Evolutionary conservation across 805 yeast species (phyloP).

Genomic region (Barnettozyma wickerhamii): DNA sequence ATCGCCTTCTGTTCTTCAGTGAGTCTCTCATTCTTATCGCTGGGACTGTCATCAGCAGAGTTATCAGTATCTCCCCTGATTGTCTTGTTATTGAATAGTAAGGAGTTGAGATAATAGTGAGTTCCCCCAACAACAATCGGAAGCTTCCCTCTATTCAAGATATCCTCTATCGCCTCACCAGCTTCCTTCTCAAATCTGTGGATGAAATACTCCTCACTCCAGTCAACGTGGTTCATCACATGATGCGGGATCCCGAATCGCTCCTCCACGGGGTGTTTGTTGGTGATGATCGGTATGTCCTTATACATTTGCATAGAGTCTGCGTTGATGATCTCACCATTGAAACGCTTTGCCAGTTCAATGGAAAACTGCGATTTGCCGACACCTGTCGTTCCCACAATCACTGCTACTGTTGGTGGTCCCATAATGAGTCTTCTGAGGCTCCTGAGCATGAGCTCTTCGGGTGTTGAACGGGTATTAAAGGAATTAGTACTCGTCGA

Average conservation of each 20-base stretch:
- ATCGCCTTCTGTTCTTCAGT: conserved; percentile 35
- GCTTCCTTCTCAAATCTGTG: conserved; percentile 80
- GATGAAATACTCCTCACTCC: conserved; percentile 80
- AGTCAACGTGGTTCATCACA: conserved; percentile 75
- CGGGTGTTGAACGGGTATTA: not conserved
- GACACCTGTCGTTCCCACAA: conserved; percentile 94
- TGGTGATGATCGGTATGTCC: conserved; percentile 72
- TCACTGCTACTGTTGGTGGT: conserved; percentile 46
- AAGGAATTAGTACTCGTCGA: not conserved
- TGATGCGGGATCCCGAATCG: conserved; percentile 77
- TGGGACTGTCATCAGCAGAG: not conserved
- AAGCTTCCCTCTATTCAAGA: conserved; percentile 60
- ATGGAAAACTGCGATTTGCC: conserved; percentile 87
- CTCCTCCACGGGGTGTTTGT: conserved; percentile 84
- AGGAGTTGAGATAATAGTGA: conserved; percentile 82
- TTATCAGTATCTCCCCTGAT: too few relatives aligned
- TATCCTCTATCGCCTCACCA: conserved; percentile 50
- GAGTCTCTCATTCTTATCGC: conserved; percentile 10
- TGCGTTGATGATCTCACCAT: conserved; percentile 91
- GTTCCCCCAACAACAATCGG: conserved; percentile 97
- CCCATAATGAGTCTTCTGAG: conserved; percentile 15
- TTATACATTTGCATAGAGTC: conserved; percentile 96
- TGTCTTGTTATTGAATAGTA: conserved; percentile 68
- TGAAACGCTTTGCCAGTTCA: conserved; percentile 67
- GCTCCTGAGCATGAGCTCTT: conserved; percentile 8